Evolutionary conservation across 805 yeast species (phyloP).

Genomic region (Metschnikowia gruessii): DNA sequence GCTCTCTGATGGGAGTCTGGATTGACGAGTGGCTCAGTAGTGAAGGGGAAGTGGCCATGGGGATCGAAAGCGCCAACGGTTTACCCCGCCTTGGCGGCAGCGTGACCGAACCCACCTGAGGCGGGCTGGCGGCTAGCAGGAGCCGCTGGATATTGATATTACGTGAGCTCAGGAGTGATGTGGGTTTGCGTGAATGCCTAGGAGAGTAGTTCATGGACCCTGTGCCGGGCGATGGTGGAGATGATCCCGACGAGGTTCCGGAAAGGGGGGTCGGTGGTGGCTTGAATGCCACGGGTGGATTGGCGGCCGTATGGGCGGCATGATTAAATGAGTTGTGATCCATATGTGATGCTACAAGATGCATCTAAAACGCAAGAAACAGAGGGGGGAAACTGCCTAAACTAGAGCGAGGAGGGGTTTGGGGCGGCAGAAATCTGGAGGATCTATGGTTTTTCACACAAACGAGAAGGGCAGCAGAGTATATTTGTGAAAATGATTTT

Average conservation of each 20-base stretch:
- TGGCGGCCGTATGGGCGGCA: conserved; percentile 3
- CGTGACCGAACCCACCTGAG: not conserved
- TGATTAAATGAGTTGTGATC: conserved; percentile 6
- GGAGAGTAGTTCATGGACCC: conserved; percentile 37
- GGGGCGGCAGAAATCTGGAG: too few species aligned
- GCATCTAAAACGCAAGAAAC: conserved; percentile 1
- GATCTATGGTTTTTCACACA: too few species aligned
- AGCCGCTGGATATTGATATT: conserved; percentile 40
- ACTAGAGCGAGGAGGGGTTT: not conserved
- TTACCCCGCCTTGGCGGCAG: conserved; percentile 12
- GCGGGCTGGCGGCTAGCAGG: conserved; percentile 28
- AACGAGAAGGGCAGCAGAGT: too few species aligned
- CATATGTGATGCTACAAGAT: conserved; percentile 7
- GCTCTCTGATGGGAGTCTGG: conserved; percentile 5
- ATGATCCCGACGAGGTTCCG: conserved; percentile 7
- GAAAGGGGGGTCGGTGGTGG: conserved; percentile 10
- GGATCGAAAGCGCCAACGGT: conserved; percentile 12
- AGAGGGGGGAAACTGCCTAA: not conserved
- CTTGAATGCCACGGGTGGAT: conserved; percentile 9
- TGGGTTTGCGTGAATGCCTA: conserved; percentile 33
- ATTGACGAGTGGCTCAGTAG: not conserved
- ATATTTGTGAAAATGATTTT: too few species aligned
- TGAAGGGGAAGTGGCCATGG: conserved; percentile 5
- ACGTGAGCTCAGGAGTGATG: conserved; percentile 24
- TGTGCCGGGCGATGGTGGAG: conserved; percentile 3